Evolutionary conservation across 2,329 filamentous ascomycete species (phyloP).

Genomic region (Epichloe gansuensis): DNA sequence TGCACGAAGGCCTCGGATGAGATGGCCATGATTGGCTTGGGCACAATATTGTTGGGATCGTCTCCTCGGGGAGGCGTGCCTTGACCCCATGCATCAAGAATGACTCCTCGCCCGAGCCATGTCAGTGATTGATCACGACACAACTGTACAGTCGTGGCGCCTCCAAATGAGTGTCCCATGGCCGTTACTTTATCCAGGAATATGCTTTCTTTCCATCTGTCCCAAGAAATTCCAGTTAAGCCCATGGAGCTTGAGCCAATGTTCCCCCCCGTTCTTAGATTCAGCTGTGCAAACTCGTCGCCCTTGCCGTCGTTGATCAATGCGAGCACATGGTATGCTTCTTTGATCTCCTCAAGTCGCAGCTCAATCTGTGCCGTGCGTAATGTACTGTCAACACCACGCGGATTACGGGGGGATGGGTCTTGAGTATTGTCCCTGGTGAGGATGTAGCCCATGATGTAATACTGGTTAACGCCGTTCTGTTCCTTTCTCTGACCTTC

Average conservation of each 20-base stretch:
- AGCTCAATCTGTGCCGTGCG: slow-evolving; percentile 49
- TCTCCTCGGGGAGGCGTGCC: slow-evolving; percentile 32
- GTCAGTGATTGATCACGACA: slow-evolving; percentile 39
- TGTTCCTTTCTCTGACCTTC: slow-evolving; percentile 14
- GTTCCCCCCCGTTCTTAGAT: slow-evolving; percentile 42
- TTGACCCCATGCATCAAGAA: slow-evolving; percentile 52
- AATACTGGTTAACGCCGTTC: slow-evolving; percentile 21
- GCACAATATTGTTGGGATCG: slow-evolving; percentile 29
- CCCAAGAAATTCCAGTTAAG: slow-evolving; percentile 42
- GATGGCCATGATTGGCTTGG: slow-evolving; percentile 46
- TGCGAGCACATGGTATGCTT: slow-evolving; percentile 44
- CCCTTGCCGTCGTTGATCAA: slow-evolving; percentile 42
- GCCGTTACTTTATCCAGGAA: slow-evolving; percentile 44
- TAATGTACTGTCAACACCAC: slow-evolving; percentile 46
- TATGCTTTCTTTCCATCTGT: slow-evolving; percentile 41
- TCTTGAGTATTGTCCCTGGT: slow-evolving; percentile 40
- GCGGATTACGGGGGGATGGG: slow-evolving; percentile 40
- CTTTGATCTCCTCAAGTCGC: slow-evolving; percentile 50
- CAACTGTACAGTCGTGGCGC: slow-evolving; percentile 49
- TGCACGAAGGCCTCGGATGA: slow-evolving; percentile 60
- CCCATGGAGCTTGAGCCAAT: slow-evolving; percentile 46
- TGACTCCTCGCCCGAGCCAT: slow-evolving; percentile 49
- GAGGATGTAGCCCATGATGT: slow-evolving; percentile 49
- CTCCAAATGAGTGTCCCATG: slow-evolving; percentile 55
- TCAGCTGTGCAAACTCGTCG: slow-evolving; percentile 33